Conservation (phyloP, 306 rosid genomes). For the peach (Prunus persica) region Prunus_persica_NCBIv2 NC_034013.1:8423501-8424000, state of each 20-base stretch:
- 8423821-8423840: slow-evolving; percentile 14
- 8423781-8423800: slow-evolving; percentile 95
- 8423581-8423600: background rate
- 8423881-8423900: background rate
- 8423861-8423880: slow-evolving; percentile 14
- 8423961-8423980: slow-evolving; percentile 96
- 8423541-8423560: too few species aligned
- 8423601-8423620: background rate
- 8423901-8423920: slow-evolving; percentile 22
- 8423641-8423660: background rate
- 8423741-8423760: slow-evolving; percentile 91
- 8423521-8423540: background rate
- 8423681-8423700: background rate
- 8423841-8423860: slow-evolving; percentile 5
- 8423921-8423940: slow-evolving; percentile 98
- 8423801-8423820: slow-evolving; percentile 97
- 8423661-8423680: background rate
- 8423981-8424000: slow-evolving; percentile 83
- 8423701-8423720: slow-evolving; percentile 13
- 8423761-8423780: slow-evolving; percentile 97
- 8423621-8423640: background rate
- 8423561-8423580: background rate
- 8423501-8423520: background rate
- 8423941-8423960: slow-evolving; percentile 95
- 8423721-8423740: slow-evolving; percentile 51